Base-by-base conservation (phyloP, 2,329 filamentous ascomycete species). In the Clonostachys chloroleuca region DNA sequence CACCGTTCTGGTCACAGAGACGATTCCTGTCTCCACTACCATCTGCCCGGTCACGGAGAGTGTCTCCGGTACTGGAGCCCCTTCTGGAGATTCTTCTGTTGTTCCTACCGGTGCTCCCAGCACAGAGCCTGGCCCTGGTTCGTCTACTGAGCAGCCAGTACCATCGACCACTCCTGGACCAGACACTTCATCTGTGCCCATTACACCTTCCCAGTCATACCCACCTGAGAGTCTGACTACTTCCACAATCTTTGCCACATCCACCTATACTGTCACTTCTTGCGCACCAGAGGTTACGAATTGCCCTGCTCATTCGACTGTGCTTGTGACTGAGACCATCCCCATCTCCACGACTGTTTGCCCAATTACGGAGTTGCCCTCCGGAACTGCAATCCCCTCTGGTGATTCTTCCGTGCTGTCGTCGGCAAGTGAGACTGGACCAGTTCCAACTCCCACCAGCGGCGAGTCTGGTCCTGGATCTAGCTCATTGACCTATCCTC, bases 21-120 rank as follows among this genome's bases (percentile, higher is more conserved):
- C 59, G 35, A 52, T 61, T 34, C 52, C 60, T 40, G 47, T 57
- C 46, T 61, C 56, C 40, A 66, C 60, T 35, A 66, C 63, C 8
- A 54, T 67, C 44, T 68, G 65, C 60, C 64, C 65, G 12, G 59
- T 66, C 18, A 55, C 54, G 12, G 40, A 30, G 17, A 39, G n/a
- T 20, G 17, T n/a, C 36, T n/a, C 36, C 17, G 36, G 36, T 2
- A 39, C 36, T 18, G 24, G 24, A 9, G 24, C 9, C 10, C 24
- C 24, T 30, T 30, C 24, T 30, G 24, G 24, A 30, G 18, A 49
- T 47, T 33, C 47, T 30, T 30, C 24, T 30, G 24, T 30, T 30
- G 24, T 30, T 9, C 24, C 24, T 30, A 30, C 24, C 2, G 24
- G 24, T 10, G 24, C 24, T 30, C 24, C 24, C 24, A 30, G 24